Evolutionary conservation across 1,284 basidiomycete species (phyloP).

Genomic region (Sporisorium iseilematis-ciliati): DNA sequence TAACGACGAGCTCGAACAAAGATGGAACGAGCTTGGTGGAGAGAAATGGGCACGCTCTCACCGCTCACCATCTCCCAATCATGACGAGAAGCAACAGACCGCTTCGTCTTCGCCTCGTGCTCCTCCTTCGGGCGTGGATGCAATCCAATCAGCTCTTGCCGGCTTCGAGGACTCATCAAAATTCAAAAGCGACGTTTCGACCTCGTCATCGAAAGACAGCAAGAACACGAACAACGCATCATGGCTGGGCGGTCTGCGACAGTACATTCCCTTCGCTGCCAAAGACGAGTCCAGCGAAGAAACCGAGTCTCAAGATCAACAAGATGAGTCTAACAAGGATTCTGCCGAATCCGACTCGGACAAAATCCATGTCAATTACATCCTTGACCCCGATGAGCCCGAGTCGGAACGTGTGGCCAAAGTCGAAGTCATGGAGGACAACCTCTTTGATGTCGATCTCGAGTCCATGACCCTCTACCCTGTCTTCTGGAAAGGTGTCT

Average conservation of each 20-base stretch:
- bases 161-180: conserved; percentile 14
- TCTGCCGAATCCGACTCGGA: conserved; percentile 16
- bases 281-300: not conserved
- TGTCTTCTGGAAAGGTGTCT: conserved; percentile 70
- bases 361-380: conserved; percentile 50
- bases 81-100: conserved; percentile 10
- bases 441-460: conserved; percentile 66
- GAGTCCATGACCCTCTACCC: conserved; percentile 67
- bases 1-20: conserved; percentile 54
- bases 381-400: conserved; percentile 64
- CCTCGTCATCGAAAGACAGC: not conserved
- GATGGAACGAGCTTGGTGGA: conserved; percentile 52
- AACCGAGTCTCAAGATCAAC: conserved; percentile 7
- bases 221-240: not conserved
- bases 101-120: conserved; percentile 8
- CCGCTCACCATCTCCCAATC: not conserved
- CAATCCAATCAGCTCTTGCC: conserved; percentile 34
- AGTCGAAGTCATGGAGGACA: conserved; percentile 67
- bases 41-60: conserved; percentile 20
- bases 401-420: conserved; percentile 40
- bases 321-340: conserved; percentile 12
- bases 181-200: not conserved
- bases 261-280: conserved; percentile 17
- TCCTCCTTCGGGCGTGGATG: conserved; percentile 54
- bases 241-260: conserved; percentile 16